These are phyloP conservation scores for Aleurites moluccanus DNA, from an alignment of 441 rosid genomes.

Conservation along the genomic window DNA sequence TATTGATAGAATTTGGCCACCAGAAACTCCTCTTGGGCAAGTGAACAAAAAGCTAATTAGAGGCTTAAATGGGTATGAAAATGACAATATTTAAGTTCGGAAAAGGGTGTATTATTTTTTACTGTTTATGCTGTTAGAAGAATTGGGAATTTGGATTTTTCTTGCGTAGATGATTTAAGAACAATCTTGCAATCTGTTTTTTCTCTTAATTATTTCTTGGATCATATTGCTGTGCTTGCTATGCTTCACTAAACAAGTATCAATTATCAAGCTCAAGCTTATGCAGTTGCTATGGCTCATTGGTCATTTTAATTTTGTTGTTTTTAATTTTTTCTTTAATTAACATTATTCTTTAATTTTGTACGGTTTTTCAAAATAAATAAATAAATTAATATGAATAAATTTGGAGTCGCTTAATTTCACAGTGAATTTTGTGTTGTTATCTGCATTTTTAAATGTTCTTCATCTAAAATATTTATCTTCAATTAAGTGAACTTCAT, in stretches of 20 bases:
- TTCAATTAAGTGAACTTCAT: too few species aligned
- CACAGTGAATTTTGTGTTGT: neutral
- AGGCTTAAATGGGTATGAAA: conserved; percentile 59
- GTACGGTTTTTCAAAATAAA: neutral
- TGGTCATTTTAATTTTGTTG: too few species aligned
- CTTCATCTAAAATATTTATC: too few species aligned
- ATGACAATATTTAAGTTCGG: conserved; percentile 92
- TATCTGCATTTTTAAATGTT: too few species aligned
- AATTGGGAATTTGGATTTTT: conserved; percentile 56
- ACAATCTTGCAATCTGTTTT: conserved; percentile 76
- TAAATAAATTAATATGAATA: conserved; percentile 25
- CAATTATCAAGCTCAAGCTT: conserved; percentile 32
- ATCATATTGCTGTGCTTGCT: conserved; percentile 90
- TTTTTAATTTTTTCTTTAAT: neutral
- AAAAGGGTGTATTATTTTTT: conserved; percentile 90
- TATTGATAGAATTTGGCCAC: conserved; percentile 66
- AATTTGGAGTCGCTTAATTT: conserved; percentile 20
- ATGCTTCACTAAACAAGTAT: conserved; percentile 86
- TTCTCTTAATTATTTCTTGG: conserved; percentile 86
- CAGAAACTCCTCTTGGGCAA: conserved; percentile 79
- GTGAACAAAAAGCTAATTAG: conserved; percentile 83
- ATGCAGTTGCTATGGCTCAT: conserved; percentile 70
- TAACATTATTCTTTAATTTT: neutral
- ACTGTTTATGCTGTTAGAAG: conserved; percentile 78
- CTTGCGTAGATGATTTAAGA: conserved; percentile 71